phyloP scores from a whole-genome alignment of 1,284 basidiomycete genomes.

The Amylostereum chailletii region DNA sequence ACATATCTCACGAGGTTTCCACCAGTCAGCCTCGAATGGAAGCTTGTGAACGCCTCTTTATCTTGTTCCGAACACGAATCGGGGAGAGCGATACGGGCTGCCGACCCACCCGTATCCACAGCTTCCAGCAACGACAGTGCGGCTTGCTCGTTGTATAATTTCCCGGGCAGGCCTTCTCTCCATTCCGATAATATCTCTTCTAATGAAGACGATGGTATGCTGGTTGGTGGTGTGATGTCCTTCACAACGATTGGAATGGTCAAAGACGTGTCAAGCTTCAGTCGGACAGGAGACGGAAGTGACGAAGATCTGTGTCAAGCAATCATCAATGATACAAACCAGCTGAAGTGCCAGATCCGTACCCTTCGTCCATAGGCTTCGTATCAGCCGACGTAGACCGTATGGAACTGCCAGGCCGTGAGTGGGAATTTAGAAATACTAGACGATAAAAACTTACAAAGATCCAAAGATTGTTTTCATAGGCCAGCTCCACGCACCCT shows the following conservation, averaged over 20 bases:
- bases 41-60: conserved; percentile 31
- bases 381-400: neutral
- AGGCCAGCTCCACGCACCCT: conserved; percentile 13
- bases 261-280: conserved; percentile 33
- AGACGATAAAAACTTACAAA: conserved; percentile 18
- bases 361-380: neutral
- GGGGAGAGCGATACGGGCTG: conserved; percentile 33
- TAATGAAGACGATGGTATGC: conserved; percentile 14
- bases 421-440: neutral
- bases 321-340: neutral
- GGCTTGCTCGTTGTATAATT: conserved; percentile 39
- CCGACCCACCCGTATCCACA: conserved; percentile 40
- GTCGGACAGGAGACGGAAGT: conserved; percentile 19
- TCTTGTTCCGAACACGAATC: conserved; percentile 29
- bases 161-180: conserved; percentile 34
- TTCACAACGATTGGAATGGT: conserved; percentile 35
- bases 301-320: conserved; percentile 2
- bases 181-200: conserved; percentile 24
- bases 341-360: neutral
- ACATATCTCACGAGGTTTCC: conserved; percentile 39
- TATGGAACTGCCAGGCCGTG: neutral
- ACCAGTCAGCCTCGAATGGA: conserved; percentile 34
- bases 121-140: conserved; percentile 38
- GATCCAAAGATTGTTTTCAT: conserved; percentile 26
- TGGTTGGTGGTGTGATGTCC: conserved; percentile 22